Evolutionary conservation across 192 early-diverging fungal species (phyloP).

Genomic region (Phycomyces nitens): DNA sequence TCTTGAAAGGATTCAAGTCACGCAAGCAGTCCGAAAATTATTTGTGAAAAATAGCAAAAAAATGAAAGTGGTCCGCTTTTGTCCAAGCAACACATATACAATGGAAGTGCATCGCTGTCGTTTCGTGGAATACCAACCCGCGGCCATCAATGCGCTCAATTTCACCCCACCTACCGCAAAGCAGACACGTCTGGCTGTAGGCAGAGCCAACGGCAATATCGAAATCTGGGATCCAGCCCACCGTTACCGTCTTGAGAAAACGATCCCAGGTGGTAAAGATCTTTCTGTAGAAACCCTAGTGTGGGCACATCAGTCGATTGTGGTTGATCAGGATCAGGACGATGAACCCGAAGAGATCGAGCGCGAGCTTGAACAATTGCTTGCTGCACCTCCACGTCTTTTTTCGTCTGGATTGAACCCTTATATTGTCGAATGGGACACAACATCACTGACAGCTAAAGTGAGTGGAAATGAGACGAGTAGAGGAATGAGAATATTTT

Average conservation of each 20-base stretch:
- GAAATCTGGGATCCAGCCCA: slow-evolving; percentile 83
- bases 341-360: slow-evolving; percentile 62
- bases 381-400: slow-evolving; percentile 62
- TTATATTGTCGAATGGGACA: slow-evolving; percentile 85
- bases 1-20: background rate
- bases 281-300: slow-evolving; percentile 74
- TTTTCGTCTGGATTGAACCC: slow-evolving; percentile 87
- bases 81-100: background rate
- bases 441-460: slow-evolving; percentile 60
- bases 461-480: slow-evolving; percentile 26
- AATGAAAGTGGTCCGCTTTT: background rate
- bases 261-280: slow-evolving; percentile 74
- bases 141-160: slow-evolving; percentile 79
- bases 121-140: slow-evolving; percentile 83
- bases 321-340: slow-evolving; percentile 65
- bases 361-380: slow-evolving; percentile 44
- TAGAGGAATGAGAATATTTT: background rate
- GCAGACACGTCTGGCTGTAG: slow-evolving; percentile 67
- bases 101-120: slow-evolving; percentile 84
- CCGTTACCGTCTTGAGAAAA: slow-evolving; percentile 78
- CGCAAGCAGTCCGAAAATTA: slow-evolving; percentile 5
- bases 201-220: slow-evolving; percentile 88
- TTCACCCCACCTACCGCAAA: slow-evolving; percentile 63
- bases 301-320: slow-evolving; percentile 75
- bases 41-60: slow-evolving; percentile 4